Base-by-base conservation (phyloP, 768 basidiomycete genomes). In the Chalciporus pseudorubinellus region DNA sequence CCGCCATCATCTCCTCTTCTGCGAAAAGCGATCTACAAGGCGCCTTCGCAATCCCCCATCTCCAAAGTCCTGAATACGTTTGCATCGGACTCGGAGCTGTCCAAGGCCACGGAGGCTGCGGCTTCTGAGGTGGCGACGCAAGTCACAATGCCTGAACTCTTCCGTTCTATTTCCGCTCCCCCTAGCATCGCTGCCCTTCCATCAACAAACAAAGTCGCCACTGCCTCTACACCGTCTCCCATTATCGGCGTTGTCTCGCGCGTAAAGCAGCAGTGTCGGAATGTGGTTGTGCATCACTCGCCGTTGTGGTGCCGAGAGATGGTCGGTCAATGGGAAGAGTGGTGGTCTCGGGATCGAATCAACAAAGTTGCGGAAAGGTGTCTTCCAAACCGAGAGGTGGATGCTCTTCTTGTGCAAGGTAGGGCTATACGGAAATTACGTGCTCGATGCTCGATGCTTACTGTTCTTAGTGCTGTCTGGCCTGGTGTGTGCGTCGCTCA, bases 401-500 rank as follows among this genome's bases (percentile, higher is more conserved):
- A 88, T 59, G 75, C 80, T 0, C 74, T 83, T 19, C 70, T 81
- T 13, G 65, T 87, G 39, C 77, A 87, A 72, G 8, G 40, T 24
- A 3, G 10, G 36, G 14, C 7, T 13, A 3, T 34, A 26, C 26
- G 9, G 26, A 26, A 26, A 26, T 3, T 3, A 26, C 26, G 26
- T 9, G 1, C 26, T 4, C 1, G 5, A 18, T 16, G 3, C 5
- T 2, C 28, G 5, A 39, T n/a, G 14, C 14, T 36, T 12, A 22
- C 12, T 19, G 10, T 13, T 16, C 38, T 7, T 58, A 91, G 90
- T 82, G 6, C 73, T 94, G 4, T 79, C 86, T 1, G 76, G 78
- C 44, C 72, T 93, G 8, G 76, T 80, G 7, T 86, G 83, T 52
- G 81, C 84, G 0, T 93, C 92, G 4, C 70, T 94, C 13, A 74